A percentile compares a stretch with the other conserved stretches of the same genome.
These are phyloP conservation scores for Pseudocercospora fuligena DNA, from an alignment of 2,329 filamentous ascomycete species.

Conservation along the genomic window DNA sequence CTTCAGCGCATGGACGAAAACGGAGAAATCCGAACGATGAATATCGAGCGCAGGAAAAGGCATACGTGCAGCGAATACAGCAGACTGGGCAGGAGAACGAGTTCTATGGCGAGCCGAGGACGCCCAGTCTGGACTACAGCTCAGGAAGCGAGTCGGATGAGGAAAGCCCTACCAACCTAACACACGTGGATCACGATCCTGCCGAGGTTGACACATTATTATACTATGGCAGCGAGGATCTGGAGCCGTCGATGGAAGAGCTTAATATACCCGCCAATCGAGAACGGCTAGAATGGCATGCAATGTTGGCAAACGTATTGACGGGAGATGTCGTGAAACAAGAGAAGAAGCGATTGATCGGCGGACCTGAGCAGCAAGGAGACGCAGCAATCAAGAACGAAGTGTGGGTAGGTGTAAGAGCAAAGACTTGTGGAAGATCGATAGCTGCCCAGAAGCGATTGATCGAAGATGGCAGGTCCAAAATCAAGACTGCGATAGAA, in stretches of 20 bases:
- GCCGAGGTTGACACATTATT: constrained; percentile 92
- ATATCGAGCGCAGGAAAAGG: constrained; percentile 85
- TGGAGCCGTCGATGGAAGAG: constrained; percentile 88
- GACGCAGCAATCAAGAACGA: constrained; percentile 70
- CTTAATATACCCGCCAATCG: constrained; percentile 84
- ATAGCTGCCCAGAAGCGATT: constrained; percentile 83
- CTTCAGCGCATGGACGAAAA: constrained; percentile 58
- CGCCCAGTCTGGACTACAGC: constrained; percentile 68
- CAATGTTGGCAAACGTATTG: constrained; percentile 93
- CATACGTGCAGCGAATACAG: constrained; percentile 89
- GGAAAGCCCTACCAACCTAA: constrained; percentile 84
- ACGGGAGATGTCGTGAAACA: constrained; percentile 97
- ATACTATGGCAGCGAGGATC: constrained; percentile 88
- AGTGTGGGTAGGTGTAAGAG: constrained; percentile 86
- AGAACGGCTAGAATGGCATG: constrained; percentile 95
- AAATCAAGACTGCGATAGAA: constrained; percentile 76
- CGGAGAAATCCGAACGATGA: constrained; percentile 71
- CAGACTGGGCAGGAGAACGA: constrained; percentile 67
- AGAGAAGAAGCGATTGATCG: constrained; percentile 94
- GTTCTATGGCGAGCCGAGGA: constrained; percentile 74
- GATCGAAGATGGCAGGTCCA: constrained; percentile 79
- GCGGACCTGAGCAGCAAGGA: constrained; percentile 74
- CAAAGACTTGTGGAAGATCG: constrained; percentile 81
- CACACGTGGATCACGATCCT: constrained; percentile 77
- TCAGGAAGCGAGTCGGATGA: constrained; percentile 86